phyloP scores from a whole-genome alignment of 2,329 filamentous ascomycete genomes.

The Exophiala bonariae region DNA sequence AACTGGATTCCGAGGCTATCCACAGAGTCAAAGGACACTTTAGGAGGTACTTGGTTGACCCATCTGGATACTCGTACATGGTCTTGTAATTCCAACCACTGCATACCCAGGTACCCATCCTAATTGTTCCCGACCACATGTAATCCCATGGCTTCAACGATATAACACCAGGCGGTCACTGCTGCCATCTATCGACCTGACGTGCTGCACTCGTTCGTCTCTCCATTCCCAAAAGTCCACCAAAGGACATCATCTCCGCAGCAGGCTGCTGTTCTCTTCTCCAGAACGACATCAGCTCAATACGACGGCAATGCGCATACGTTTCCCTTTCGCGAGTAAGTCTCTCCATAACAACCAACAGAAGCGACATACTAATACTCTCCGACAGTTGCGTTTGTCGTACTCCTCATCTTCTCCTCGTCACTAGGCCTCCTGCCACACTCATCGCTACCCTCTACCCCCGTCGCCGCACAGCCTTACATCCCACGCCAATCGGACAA shows the following conservation, averaged over 20 bases:
- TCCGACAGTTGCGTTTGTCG: conserved; percentile 60
- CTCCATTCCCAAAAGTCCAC: neutral
- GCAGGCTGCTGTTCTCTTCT: neutral
- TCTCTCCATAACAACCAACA: conserved; percentile 18
- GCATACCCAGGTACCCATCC: no score
- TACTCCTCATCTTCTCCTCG: conserved; percentile 71
- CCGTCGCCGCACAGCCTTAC: conserved; percentile 38
- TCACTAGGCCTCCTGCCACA: conserved; percentile 74
- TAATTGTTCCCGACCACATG: no score
- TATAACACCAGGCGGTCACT: no score
- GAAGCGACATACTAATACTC: conserved; percentile 15
- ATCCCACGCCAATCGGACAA: conserved; percentile 78
- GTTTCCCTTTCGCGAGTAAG: conserved; percentile 84
- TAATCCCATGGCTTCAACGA: no score
- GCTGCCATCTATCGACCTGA: no score
- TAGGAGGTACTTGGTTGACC: no score
- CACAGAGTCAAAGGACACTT: no score
- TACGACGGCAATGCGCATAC: conserved; percentile 69
- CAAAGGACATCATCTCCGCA: neutral
- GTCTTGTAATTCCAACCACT: no score
- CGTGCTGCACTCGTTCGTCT: no score
- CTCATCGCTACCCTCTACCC: conserved; percentile 33
- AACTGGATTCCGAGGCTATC: no score
- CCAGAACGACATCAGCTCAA: neutral
- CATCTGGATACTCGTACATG: no score